Percentiles rank a stretch among this genome's conserved stretches.
phyloP scores from a whole-genome alignment of 2,329 filamentous ascomycete species.

The Fusarium sp. region DNA sequence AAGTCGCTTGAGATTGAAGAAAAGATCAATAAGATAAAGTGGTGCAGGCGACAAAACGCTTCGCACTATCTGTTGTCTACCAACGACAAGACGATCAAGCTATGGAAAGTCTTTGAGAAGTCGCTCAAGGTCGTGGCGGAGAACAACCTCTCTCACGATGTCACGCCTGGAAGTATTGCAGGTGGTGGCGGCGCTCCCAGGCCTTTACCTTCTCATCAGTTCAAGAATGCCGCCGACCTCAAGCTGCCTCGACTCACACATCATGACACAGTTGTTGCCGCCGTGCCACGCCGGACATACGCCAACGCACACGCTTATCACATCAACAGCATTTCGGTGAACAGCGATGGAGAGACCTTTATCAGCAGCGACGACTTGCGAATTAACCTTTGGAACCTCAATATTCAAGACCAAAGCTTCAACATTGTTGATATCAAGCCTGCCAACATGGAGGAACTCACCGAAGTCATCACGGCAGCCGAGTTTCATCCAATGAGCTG shows the following conservation, averaged over 20 bases:
- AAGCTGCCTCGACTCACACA: constrained; percentile 97
- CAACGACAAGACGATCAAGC: constrained; percentile 99
- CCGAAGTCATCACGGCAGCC: constrained; percentile 97
- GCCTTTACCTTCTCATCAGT: constrained; percentile 75
- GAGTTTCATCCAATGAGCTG: constrained; percentile 98
- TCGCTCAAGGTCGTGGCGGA: constrained; percentile 98
- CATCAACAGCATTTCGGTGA: constrained; percentile 99
- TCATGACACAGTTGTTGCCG: constrained; percentile 97
- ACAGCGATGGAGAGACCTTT: constrained; percentile 99
- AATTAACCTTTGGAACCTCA: constrained; percentile 99
- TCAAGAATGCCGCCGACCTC: constrained; percentile 84
- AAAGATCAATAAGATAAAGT: constrained; percentile 99
- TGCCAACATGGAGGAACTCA: constrained; percentile 99
- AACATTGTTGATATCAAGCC: constrained; percentile 99
- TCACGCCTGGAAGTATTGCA: constrained; percentile 80
- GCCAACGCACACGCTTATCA: constrained; percentile 99
- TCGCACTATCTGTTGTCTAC: constrained; percentile 98
- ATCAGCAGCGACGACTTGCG: constrained; percentile 98
- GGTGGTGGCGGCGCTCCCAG: constrained; percentile 84
- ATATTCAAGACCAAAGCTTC: constrained; percentile 99
- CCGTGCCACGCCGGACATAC: constrained; percentile 94
- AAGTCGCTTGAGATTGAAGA: constrained; percentile 99
- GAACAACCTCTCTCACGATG: constrained; percentile 96
- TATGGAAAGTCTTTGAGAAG: constrained; percentile 99
- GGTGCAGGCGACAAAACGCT: constrained; percentile 97